Evolutionary conservation across 2,329 filamentous ascomycete genomes (phyloP).

Genomic region (Proliferodiscus dingleyae): DNA sequence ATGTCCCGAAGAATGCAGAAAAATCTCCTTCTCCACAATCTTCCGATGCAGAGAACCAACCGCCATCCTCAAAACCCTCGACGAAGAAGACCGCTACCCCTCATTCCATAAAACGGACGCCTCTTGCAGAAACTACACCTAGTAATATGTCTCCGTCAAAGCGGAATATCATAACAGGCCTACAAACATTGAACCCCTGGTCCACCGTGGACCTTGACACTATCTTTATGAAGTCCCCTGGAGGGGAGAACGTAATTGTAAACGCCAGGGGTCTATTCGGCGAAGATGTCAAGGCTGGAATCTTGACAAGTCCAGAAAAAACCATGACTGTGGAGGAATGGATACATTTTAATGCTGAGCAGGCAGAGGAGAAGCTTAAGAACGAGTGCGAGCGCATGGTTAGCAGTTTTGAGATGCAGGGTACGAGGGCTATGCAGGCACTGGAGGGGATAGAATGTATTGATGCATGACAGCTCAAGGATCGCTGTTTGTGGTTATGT

Average conservation of each 20-base stretch:
- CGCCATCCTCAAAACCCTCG: constrained; percentile 61
- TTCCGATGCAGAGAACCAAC: constrained; percentile 75
- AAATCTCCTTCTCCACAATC: constrained; percentile 59
- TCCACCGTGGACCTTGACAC: constrained; percentile 69
- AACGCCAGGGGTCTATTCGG: constrained; percentile 30
- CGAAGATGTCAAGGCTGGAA: constrained; percentile 42
- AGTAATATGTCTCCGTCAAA: constrained; percentile 59
- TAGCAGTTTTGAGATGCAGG: constrained; percentile 76
- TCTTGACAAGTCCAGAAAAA: constrained; percentile 71
- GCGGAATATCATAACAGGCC: constrained; percentile 49
- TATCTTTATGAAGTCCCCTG: constrained; percentile 50
- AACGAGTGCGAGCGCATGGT: constrained; percentile 81
- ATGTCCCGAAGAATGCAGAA: constrained; percentile 11
- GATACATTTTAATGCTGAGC: constrained; percentile 75
- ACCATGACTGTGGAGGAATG: constrained; percentile 92
- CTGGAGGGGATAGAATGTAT: constrained; percentile 61
- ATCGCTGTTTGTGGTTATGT: too few relatives aligned
- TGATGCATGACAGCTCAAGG: too few relatives aligned
- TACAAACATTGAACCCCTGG: constrained; percentile 61
- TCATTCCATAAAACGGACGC: constrained; percentile 39
- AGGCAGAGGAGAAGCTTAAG: constrained; percentile 75
- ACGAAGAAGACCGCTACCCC: constrained; percentile 25
- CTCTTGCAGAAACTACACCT: constrained; percentile 41
- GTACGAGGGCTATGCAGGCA: constrained; percentile 68
- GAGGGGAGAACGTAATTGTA: constrained; percentile 23